Conservation (phyloP, 1,284 basidiomycete genomes). For the Chondrostereum purpureum region DNA sequence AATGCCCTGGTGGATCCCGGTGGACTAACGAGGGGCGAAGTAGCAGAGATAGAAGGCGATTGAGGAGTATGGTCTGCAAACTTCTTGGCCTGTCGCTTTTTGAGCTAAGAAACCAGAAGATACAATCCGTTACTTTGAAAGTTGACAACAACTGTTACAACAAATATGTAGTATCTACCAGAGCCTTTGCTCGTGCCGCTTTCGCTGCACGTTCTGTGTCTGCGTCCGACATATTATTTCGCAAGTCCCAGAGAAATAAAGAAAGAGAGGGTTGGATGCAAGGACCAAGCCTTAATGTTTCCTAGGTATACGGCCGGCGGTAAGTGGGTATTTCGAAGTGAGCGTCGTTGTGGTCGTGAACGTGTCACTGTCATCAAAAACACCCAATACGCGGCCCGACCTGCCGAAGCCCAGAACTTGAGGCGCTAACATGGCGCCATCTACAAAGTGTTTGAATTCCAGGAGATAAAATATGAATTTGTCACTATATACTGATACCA, state of each 20-base stretch:
- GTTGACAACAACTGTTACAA: slow-evolving; percentile 7
- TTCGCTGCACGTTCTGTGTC: slow-evolving; percentile 63
- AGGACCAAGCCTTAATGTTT: too few relatives aligned
- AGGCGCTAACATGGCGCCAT: too few relatives aligned
- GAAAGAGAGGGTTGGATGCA: background rate
- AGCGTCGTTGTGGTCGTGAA: background rate
- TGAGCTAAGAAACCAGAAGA: slow-evolving; percentile 40
- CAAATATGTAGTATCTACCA: slow-evolving; percentile 48
- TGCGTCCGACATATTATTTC: slow-evolving; percentile 48
- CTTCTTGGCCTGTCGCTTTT: slow-evolving; percentile 70
- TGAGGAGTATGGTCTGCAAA: slow-evolving; percentile 30
- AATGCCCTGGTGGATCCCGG: slow-evolving; percentile 40
- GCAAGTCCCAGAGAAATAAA: slow-evolving; percentile 2
- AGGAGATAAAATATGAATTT: slow-evolving; percentile 19
- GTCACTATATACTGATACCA: slow-evolving; percentile 28
- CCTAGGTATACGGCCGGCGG: too few relatives aligned
- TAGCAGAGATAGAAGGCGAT: slow-evolving; percentile 22
- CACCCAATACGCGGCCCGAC: background rate
- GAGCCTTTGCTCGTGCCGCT: slow-evolving; percentile 71
- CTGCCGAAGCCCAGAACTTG: too few relatives aligned
- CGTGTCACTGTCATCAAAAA: background rate
- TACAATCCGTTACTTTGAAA: slow-evolving; percentile 10
- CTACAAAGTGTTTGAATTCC: slow-evolving; percentile 9
- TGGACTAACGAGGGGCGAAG: slow-evolving; percentile 30
- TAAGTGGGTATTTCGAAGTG: background rate